These are phyloP conservation scores for Nicotiana tabacum DNA, from an alignment of 257 asterid genomes.

Conservation along the genomic window DNA sequence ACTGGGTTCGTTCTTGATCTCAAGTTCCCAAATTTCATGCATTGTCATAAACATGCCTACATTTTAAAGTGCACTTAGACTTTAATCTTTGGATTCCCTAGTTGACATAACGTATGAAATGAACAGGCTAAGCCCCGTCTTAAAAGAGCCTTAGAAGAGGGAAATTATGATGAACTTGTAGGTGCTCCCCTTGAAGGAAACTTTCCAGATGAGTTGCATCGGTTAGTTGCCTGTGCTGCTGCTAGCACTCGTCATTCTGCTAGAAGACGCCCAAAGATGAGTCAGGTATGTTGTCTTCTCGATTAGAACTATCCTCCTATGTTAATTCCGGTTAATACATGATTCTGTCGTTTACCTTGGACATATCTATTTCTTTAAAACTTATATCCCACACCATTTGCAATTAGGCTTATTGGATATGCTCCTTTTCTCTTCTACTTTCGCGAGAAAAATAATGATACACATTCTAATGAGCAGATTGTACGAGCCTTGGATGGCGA, in stretches of 20 bases:
- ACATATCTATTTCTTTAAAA: background rate
- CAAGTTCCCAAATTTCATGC: background rate
- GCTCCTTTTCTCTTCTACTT: background rate
- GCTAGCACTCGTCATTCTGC: constrained; percentile 88
- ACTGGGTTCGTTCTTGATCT: constrained; percentile 54
- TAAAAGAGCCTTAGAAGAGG: constrained; percentile 56
- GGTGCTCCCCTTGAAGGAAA: constrained; percentile 67
- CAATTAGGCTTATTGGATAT: background rate
- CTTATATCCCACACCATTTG: background rate
- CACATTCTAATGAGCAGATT: constrained; percentile 33
- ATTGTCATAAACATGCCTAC: background rate
- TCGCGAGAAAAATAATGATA: background rate
- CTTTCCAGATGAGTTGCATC: constrained; percentile 44
- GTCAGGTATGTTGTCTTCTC: constrained; percentile 44
- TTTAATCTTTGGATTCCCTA: background rate
- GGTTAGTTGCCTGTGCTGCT: constrained; percentile 62
- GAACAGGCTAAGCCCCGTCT: constrained; percentile 73
- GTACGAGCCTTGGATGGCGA: constrained; percentile 74
- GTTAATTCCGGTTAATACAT: background rate
- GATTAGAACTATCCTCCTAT: background rate
- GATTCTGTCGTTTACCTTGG: background rate
- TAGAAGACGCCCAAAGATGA: constrained; percentile 87
- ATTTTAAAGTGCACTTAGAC: background rate
- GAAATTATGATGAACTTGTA: constrained; percentile 44
- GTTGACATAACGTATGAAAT: background rate